Evolutionary conservation across 2,329 filamentous ascomycete species (phyloP), one percentile per base, ranked within the genome.

Genomic region (Trichophyton mentagrophytes): DNA sequence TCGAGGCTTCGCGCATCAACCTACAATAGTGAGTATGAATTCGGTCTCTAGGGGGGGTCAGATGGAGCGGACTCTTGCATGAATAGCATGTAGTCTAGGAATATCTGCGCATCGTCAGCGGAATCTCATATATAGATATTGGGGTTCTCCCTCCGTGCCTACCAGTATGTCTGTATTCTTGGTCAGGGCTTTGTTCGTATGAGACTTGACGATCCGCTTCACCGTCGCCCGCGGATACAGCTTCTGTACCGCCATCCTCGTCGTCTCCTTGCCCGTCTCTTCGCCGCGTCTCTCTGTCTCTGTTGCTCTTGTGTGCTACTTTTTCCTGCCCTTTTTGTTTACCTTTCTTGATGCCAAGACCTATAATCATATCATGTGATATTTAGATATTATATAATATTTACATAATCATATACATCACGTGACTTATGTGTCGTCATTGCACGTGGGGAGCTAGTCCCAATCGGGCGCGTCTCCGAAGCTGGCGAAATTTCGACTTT

Each of bases 141-240:
- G 22, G n/a, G 33, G 3, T 30, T 30, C 11, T 17, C 25, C 15
- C 11, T 30, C 49, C n/a, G n/a, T 33, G 9, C 82, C 63, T 75
- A 95, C 89, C 76, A 92, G 79, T 61, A 95, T 85, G 74, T 96
- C 91, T 33, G 85, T 87, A 73, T 93, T 91, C 74, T 90, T 93
- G 77, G 86, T 89, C 64, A 95, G 74, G 65, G 82, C 87, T 70
- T 86, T 85, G 64, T 88, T 87, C 7, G 89, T 87, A 73, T 95
- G 90, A 17, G 89, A 90, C 75, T 95, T 96, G 69, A 95, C 80
- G 63, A 95, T 92, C 73, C 90, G 91, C 74, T 90, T 93, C 67
- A 96, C 80, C 0, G 89, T 93, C 17, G 84, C 85, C 64, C 90
- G 85, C 9, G 90, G 90, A 69, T 95, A 96, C 13, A 89, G 79